Evolutionary conservation across 2,329 filamentous ascomycete genomes (phyloP), one percentile per base, ranked within the genome.

Genomic region (Aspergillus novoparasiticus): DNA sequence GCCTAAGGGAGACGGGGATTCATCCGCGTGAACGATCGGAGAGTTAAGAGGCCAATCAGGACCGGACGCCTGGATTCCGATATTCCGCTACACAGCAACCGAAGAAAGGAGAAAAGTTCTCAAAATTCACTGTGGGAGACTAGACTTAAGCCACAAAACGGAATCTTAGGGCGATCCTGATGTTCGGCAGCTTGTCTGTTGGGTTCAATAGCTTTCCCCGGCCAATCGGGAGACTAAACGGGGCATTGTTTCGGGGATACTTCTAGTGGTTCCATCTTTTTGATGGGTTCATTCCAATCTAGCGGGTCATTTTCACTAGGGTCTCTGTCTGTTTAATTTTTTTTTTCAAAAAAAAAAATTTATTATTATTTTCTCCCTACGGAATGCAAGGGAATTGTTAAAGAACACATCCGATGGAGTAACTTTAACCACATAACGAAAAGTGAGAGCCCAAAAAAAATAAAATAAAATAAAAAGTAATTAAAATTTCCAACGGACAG

Each of bases 221-320:
- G 21, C 51, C 51, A 55, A 55, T 55, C 51, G 51, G 51, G 51
- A 55, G 51, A 23, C 30, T n/a, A 12, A 39, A 54, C 51, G 51
- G 30, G 51, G 14, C 30, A 34, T 54, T 55, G 51, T 55, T 55
- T 55, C 51, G 32, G 51, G 32, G 51, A 30, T 6, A 6, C 28
- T 36, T 32, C 23, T 21, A 54, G 50, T 36, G 50, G 50, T 34
- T 54, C 32, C n/a, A 34, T 34, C 51, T n/a, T 36, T 39, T 55
- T 39, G 32, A 55, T 55, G 51, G 51, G 51, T 55, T 55, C 51
- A 55, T 55, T 55, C 51, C 51, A 53, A 32, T 21, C 28, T n/a
- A 53, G 48, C 48, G 51, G 51, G 30, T 36, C 28, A 54, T 9
- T 54, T 36, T 36, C 11, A 34, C 9, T 54, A 34, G 45, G 45